Base-by-base conservation (phyloP, 1,284 basidiomycete genomes). In the Sphaerobolus stellatus region DNA sequence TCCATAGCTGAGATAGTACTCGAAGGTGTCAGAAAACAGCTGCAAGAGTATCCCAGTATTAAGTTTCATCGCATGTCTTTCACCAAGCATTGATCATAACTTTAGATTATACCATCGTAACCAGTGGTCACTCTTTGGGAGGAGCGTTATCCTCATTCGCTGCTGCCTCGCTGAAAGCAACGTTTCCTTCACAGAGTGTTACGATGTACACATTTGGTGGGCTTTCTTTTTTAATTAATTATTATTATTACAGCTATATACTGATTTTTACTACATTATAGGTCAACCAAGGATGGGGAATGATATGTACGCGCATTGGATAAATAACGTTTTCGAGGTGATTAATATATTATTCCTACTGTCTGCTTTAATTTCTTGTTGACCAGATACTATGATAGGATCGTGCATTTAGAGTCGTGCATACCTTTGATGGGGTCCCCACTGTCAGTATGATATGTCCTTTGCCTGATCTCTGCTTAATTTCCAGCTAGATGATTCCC, bases 251-350 rank as follows among this genome's bases (percentile, higher is more conserved):
- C n/a, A n/a, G n/a, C n/a, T 71, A 13, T 78, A 77, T 60, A 76
- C 77, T 0, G 79, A 77, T 55, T 13, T 29, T 28, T 7, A 50
- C 18, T 38, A 16, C 9, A 18, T 18, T 38, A 43, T 28, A 53
- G 79, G 78, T 1, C 71, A 78, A 41, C 78, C 78, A 14, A 63
- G 79, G 41, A 69, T 70, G 7, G 77, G 78, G 65, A 80, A 81
- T 58, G 64, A 68, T 50, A 61, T 59, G 16, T 80, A 76, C 50
- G 74, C 78, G 1, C 64, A 70, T 11, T 74, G 71, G 56, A 68
- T 79, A 2, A 77, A 79, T 50, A 62, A 63, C 5, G 46, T 65
- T 9, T 71, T 80, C 50, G 73, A 71, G 5, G 51, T 63, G 27
- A 65, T 68, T 38, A 70, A 72, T 74, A 68, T 59, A 68, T 47